phyloP scores from a whole-genome alignment of 75 land plant genomes.

The Isoetes taiwanensis region DNA sequence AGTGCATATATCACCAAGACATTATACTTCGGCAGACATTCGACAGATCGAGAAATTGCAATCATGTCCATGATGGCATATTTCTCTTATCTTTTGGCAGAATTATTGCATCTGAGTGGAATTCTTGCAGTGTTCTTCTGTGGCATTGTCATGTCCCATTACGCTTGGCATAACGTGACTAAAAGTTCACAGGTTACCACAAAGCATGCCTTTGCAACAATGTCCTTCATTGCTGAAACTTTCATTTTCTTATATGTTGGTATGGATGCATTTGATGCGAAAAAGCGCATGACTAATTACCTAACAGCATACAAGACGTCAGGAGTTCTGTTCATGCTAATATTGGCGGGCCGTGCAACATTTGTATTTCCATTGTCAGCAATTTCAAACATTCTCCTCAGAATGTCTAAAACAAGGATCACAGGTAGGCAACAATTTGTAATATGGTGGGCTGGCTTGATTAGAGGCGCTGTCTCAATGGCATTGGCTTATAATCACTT shows the following conservation, averaged over 20 bases:
- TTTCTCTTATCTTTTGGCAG: conserved; percentile 59
- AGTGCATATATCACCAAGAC: conserved; percentile 70
- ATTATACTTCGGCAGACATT: conserved; percentile 76
- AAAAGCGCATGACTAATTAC: conserved; percentile 48
- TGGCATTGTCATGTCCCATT: conserved; percentile 93
- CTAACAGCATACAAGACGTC: background rate
- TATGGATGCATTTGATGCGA: conserved; percentile 80
- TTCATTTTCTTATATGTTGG: conserved; percentile 84
- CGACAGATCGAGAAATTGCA: conserved; percentile 73
- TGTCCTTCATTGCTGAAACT: conserved; percentile 86
- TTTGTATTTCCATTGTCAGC: conserved; percentile 83
- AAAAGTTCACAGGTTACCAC: conserved; percentile 60
- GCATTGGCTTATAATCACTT: conserved; percentile 95
- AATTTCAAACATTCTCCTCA: conserved; percentile 40
- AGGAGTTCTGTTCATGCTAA: conserved; percentile 46
- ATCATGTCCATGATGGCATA: conserved; percentile 70
- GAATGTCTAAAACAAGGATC: conserved; percentile 31
- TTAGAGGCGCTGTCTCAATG: conserved; percentile 90
- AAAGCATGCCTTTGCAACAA: conserved; percentile 57
- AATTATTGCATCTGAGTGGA: conserved; percentile 60
- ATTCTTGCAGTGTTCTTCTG: conserved; percentile 88
- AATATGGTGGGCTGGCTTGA: conserved; percentile 97
- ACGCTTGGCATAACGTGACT: conserved; percentile 90
- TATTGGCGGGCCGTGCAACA: conserved; percentile 68
- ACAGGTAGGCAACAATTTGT: conserved; percentile 48